phyloP scores from a whole-genome alignment of 176 grass and related monocot species.

The Microstegium vimineum region DNA sequence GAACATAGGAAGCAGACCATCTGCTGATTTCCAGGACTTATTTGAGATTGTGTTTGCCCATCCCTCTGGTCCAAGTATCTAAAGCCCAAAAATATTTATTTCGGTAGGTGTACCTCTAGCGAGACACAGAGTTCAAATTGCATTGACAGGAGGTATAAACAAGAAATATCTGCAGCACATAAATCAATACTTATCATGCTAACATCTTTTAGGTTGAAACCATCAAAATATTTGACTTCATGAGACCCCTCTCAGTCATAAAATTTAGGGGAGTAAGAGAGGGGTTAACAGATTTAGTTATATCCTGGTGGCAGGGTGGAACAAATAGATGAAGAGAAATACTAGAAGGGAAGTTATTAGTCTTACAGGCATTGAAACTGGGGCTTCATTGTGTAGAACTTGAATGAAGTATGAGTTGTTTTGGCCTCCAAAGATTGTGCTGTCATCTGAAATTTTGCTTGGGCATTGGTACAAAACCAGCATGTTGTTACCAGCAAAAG shows the following conservation, averaged over 20 bases:
- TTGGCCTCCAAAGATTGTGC: neutral
- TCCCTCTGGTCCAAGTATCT: neutral
- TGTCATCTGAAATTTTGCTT: slow-evolving; percentile 36
- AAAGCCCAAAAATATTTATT: neutral
- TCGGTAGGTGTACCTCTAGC: neutral
- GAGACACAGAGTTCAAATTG: neutral
- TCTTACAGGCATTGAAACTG: slow-evolving; percentile 81
- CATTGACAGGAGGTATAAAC: neutral
- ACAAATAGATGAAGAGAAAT: neutral
- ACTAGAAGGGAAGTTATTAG: neutral
- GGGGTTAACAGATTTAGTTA: neutral
- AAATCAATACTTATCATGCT: neutral
- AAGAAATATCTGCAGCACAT: neutral
- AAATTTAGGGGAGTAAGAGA: neutral
- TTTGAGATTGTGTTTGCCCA: neutral
- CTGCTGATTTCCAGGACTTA: neutral
- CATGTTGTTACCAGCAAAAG: slow-evolving; percentile 97
- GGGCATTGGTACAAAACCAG: slow-evolving; percentile 73
- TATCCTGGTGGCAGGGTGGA: neutral
- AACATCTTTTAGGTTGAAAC: neutral
- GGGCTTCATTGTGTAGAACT: slow-evolving; percentile 90
- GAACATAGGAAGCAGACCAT: neutral
- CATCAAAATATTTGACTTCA: neutral
- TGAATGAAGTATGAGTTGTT: slow-evolving; percentile 62
- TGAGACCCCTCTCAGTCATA: no score